phyloP scores from a whole-genome alignment of 2,329 filamentous ascomycete species.

The Colletotrichum trifolii region DNA sequence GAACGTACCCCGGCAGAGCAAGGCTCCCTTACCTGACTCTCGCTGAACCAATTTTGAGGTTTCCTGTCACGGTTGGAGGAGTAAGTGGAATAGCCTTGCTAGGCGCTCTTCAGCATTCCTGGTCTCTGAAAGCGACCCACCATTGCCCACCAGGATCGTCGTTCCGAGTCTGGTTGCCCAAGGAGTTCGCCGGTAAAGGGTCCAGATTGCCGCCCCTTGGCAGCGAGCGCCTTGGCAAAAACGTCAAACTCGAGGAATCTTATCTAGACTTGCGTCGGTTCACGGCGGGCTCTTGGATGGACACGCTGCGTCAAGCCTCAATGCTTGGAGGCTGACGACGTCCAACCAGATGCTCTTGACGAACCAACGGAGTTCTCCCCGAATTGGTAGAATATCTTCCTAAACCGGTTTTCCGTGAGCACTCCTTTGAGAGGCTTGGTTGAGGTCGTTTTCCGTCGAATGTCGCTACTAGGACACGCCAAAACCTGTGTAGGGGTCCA shows the following conservation, averaged over 20 bases:
- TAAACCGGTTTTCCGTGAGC: no score
- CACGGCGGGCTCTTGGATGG: neutral
- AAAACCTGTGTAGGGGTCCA: neutral
- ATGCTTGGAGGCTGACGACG: no score
- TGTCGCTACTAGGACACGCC: neutral
- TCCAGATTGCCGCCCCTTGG: slow-evolving; percentile 18
- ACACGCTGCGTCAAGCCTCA: neutral
- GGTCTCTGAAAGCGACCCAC: slow-evolving; percentile 9
- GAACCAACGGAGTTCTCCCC: no score
- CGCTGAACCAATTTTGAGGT: no score
- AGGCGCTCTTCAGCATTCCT: neutral
- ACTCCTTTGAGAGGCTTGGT: no score
- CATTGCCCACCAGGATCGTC: neutral
- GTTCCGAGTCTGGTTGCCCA: neutral
- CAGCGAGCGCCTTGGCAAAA: slow-evolving; percentile 25
- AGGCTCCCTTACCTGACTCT: neutral
- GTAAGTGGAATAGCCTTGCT: no score
- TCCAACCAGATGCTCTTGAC: no score
- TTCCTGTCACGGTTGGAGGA: neutral
- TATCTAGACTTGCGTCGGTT: neutral
- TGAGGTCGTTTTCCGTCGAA: slow-evolving; percentile 12
- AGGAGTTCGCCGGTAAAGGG: slow-evolving; percentile 11
- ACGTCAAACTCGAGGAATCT: neutral
- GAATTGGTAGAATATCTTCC: no score
- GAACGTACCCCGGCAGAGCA: neutral